Evolutionary conservation across 2,329 filamentous ascomycete genomes (phyloP).

Genomic region (Penicillium janthinellum): DNA sequence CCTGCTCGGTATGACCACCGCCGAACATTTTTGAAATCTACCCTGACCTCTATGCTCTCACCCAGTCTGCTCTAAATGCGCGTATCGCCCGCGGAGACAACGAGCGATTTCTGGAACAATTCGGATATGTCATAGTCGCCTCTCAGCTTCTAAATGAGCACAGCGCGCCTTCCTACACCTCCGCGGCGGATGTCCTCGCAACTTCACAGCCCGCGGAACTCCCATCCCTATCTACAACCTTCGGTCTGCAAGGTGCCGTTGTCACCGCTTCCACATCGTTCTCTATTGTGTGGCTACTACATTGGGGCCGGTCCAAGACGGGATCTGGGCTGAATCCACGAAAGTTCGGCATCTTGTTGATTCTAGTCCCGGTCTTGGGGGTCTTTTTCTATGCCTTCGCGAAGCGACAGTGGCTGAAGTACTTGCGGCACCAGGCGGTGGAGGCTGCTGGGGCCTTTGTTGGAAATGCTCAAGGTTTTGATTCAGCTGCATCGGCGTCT

Average conservation of each 20-base stretch:
- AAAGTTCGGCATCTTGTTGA: conserved; percentile 42
- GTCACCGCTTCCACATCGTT: conserved; percentile 66
- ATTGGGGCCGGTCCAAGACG: conserved; percentile 67
- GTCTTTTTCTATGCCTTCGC: conserved; percentile 70
- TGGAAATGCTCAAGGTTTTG: conserved; percentile 75
- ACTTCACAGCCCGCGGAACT: conserved; percentile 34
- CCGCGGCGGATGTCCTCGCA: conserved; percentile 38
- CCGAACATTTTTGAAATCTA: neutral
- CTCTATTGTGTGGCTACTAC: conserved; percentile 65
- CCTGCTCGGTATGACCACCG: conserved; percentile 48
- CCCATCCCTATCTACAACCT: conserved; percentile 45
- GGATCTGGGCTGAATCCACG: conserved; percentile 43
- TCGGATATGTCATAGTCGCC: conserved; percentile 89
- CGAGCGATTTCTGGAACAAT: conserved; percentile 83
- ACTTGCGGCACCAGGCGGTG: conserved; percentile 73
- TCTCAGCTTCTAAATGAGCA: conserved; percentile 80
- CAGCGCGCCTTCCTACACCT: conserved; percentile 44
- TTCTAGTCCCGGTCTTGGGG: conserved; percentile 55
- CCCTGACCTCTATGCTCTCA: conserved; percentile 12
- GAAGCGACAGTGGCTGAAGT: conserved; percentile 78
- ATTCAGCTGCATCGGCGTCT: conserved; percentile 73
- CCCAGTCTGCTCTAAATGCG: conserved; percentile 38
- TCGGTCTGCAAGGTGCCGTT: conserved; percentile 66
- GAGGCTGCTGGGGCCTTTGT: conserved; percentile 70
- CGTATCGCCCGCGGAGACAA: conserved; percentile 74